These are phyloP conservation scores for Seminavis robusta DNA, from an alignment of 108 stramenopile genomes.

Conservation along the genomic window DNA sequence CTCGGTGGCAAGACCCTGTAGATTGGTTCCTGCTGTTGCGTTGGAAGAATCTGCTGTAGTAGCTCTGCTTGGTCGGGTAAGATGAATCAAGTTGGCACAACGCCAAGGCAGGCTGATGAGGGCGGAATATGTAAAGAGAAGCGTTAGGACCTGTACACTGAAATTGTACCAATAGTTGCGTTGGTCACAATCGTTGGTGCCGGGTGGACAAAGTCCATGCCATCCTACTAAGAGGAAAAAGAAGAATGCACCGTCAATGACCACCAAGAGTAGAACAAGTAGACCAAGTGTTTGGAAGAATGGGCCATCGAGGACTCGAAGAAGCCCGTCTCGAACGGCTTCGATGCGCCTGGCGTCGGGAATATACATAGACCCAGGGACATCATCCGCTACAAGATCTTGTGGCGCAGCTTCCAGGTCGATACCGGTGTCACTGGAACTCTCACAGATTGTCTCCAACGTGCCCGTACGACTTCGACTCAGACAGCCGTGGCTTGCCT, in stretches of 20 bases:
- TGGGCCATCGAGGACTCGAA: conserved; percentile 5
- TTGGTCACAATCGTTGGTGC: conserved; percentile 18
- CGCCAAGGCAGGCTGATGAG: conserved; percentile 22
- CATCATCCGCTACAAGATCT: too few relatives aligned
- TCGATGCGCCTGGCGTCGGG: too few relatives aligned
- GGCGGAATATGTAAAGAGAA: conserved; percentile 24
- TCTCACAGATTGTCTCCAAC: too few relatives aligned
- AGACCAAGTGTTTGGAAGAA: conserved; percentile 2
- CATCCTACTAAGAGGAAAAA: conserved; percentile 30
- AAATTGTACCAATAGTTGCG: conserved; percentile 19
- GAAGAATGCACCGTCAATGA: conserved; percentile 27
- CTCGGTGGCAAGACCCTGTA: conserved; percentile 14
- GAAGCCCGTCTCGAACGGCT: conserved; percentile 3
- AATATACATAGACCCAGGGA: too few relatives aligned
- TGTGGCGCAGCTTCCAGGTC: too few relatives aligned
- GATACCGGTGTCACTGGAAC: too few relatives aligned
- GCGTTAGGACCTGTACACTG: conserved; percentile 21
- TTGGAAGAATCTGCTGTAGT: background rate
- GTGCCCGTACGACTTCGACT: too few relatives aligned
- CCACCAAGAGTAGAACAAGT: conserved; percentile 11
- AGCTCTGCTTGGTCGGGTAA: background rate
- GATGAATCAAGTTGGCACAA: conserved; percentile 8
- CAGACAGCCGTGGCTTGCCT: too few relatives aligned
- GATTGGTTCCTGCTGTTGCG: conserved; percentile 10
- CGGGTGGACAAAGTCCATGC: conserved; percentile 18